Evolutionary conservation across 495 filamentous ascomycete genomes (phyloP), one percentile per base, ranked within the genome.

Genomic region (Aspergillus panamensis): DNA sequence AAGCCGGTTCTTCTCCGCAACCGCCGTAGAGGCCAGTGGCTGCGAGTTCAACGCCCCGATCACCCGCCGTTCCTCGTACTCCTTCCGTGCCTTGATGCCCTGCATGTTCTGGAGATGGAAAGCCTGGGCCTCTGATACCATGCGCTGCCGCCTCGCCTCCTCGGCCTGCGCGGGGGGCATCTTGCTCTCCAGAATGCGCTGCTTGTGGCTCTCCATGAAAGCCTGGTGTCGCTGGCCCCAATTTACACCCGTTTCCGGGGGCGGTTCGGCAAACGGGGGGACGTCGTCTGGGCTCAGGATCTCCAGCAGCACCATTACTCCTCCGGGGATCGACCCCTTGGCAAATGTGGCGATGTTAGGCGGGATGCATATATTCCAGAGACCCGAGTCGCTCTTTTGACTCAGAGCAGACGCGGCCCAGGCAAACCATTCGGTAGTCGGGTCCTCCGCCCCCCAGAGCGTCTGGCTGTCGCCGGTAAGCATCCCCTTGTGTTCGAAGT

Each of bases 11-110:
- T 52, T 52, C 19, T 52, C 50, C 0, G 32, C 32, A 21, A 52
- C 32, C n/a, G 20, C 32, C 32, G 32, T 1, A 40, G 40, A 25
- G 8, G 50, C 17, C 31, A 52, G 10, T 6, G 50, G 31, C 33
- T 52, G 50, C 32, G 50, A 52, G 40, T 52, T 52, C 50, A 52
- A 40, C n/a, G 50, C 50, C 10, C 33, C 50, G 14, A 52, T 40
- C n/a, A 52, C 16, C 19, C 50, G 31, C 20, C 35, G 32, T 32
- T 39, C 50, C 12, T 52, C 50, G n/a, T 52, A 52, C 32, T 52
- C 50, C 50, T 40, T 19, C 20, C 17, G n/a, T 3, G 17, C 33
- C 50, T n/a, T 32, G 8, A 40, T 1, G 2, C 4, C 10, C 50
- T 52, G 32, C 32, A 52, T 25, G 25, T 25, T 9, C 35, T 40